phyloP scores from a whole-genome alignment of 495 filamentous ascomycete genomes.

The Penicillium daleae region DNA sequence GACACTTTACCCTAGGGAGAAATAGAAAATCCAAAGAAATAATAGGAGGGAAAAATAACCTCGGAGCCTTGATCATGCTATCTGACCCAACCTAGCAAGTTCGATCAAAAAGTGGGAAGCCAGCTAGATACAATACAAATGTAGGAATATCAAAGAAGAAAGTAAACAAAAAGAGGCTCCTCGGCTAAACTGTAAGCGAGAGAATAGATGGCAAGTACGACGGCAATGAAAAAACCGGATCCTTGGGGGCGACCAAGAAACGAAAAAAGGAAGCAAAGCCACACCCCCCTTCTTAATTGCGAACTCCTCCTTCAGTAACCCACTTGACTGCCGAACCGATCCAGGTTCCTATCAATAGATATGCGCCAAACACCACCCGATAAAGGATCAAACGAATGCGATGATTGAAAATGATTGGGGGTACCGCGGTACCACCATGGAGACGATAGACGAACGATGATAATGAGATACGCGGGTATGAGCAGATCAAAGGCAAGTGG shows the following conservation, averaged over 20 bases:
- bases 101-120: slow-evolving; percentile 14
- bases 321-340: slow-evolving; percentile 30
- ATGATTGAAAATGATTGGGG: slow-evolving; percentile 11
- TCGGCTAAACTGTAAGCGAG: slow-evolving; percentile 19
- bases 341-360: slow-evolving; percentile 21
- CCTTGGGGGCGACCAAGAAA: not conserved
- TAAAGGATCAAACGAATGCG: slow-evolving; percentile 32
- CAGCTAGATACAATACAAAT: slow-evolving; percentile 36
- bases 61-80: slow-evolving; percentile 12
- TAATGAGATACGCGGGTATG: slow-evolving; percentile 26
- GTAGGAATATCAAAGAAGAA: slow-evolving; percentile 12
- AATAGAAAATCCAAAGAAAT: not conserved
- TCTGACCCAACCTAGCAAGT: slow-evolving; percentile 12
- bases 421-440: not conserved
- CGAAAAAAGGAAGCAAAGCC: slow-evolving; percentile 17
- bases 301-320: slow-evolving; percentile 33
- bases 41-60: slow-evolving; percentile 5
- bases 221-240: slow-evolving; percentile 8
- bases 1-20: not conserved
- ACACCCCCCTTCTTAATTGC: slow-evolving; percentile 22
- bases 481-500: slow-evolving; percentile 8
- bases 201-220: slow-evolving; percentile 27
- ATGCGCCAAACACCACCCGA: slow-evolving; percentile 33
- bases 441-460: not conserved
- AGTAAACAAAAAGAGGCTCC: slow-evolving; percentile 13